Evolutionary conservation across 2,329 filamentous ascomycete genomes (phyloP).

Genomic region (Calonectria montana): DNA sequence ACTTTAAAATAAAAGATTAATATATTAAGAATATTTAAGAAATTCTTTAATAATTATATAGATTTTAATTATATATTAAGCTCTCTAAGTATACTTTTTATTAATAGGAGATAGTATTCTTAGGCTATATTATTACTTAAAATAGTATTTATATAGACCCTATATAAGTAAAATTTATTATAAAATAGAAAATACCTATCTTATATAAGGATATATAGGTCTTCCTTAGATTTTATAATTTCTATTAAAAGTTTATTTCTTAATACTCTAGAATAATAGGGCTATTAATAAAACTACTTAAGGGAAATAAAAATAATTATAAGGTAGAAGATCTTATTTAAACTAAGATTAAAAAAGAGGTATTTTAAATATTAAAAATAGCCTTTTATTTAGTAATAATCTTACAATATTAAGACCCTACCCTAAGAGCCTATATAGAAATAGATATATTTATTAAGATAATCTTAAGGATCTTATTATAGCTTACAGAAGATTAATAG

Average conservation of each 20-base stretch:
- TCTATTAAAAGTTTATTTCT: conserved; percentile 12
- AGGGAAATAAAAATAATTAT: neutral
- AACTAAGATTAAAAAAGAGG: neutral
- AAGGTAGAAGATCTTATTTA: neutral
- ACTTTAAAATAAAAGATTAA: conserved; percentile 15
- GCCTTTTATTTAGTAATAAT: conserved; percentile 11
- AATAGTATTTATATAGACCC: conserved; percentile 13
- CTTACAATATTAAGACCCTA: conserved; percentile 1
- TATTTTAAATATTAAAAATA: conserved; percentile 1
- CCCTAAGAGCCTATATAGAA: neutral
- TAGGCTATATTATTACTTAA: conserved; percentile 1
- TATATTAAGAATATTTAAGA: conserved; percentile 25
- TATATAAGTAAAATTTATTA: conserved; percentile 8
- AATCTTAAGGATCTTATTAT: neutral
- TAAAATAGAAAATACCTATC: conserved; percentile 1
- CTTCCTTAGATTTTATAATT: conserved; percentile 15
- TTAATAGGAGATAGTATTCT: neutral
- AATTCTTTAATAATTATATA: conserved; percentile 17
- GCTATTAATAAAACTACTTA: conserved; percentile 11
- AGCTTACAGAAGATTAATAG: neutral
- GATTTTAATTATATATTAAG: conserved; percentile 21
- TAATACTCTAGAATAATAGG: neutral
- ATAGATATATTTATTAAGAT: neutral
- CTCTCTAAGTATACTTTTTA: conserved; percentile 20
- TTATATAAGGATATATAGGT: conserved; percentile 13